Evolutionary conservation across 1,284 basidiomycete genomes (phyloP), one percentile per base, ranked within the genome.

Genomic region (Athelia psychrophila): DNA sequence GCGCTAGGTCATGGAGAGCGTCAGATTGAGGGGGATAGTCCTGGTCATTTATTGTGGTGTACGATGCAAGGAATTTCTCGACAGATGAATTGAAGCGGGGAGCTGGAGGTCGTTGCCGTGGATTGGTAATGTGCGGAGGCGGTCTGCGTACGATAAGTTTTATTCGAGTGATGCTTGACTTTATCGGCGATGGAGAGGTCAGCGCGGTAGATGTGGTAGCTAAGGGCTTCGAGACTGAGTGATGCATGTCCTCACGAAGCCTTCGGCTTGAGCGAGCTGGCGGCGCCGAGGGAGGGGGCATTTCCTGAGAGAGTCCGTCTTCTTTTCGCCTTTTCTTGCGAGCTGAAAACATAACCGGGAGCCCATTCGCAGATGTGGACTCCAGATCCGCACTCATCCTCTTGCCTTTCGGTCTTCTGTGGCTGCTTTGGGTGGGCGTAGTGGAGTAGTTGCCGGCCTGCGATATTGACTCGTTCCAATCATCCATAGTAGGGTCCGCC

Each of bases 101-200:
- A 0, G 66, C 68, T 0, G 76, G 73, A 1, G 88, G 86, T 13
- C 74, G 73, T 65, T 95, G 93, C 15, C 60, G 62, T 0, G 88
- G 91, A 61, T 86, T 79, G 1, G 91, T 82, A 52, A 86, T 78
- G 2, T 71, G 65, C 9, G 81, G 78, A 1, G 76, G 74, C 6
- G 86, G 86, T 22, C 71, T 71, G 32, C 84, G 80, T n/a, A 88
- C 82, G 32, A 90, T 80, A 33, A 92, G 78, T 47, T 78, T 81
- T 47, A 90, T 71, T 47, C 88, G 82, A 61, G 80, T 85, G 48
- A 84, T 71, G 20, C 38, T 16, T 18, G 38, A 8, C 20, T 42
- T 42, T 42, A 22, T n/a, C n/a, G 38, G 38, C 16, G 38, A n/a
- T 18, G 62, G 59, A 5, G 63, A 55, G 59, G 68, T 27, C 58